phyloP scores from a whole-genome alignment of 2,329 filamentous ascomycete species.

The Colletotrichum somersetense region DNA sequence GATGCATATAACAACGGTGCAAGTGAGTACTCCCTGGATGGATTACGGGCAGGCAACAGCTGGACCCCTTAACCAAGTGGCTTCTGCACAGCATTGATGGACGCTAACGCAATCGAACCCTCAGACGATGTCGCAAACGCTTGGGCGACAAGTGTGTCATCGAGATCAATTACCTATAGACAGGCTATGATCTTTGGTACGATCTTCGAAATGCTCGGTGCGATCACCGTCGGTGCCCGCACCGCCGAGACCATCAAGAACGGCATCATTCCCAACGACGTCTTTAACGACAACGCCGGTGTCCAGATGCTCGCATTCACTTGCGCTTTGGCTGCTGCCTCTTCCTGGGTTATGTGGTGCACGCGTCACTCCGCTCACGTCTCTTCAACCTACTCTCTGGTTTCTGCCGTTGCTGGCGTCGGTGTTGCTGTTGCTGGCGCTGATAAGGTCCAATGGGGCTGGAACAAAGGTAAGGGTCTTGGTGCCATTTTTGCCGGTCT shows the following conservation, averaged over 20 bases:
- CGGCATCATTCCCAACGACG: slow-evolving; percentile 73
- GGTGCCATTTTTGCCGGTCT: slow-evolving; percentile 80
- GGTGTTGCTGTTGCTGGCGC: slow-evolving; percentile 76
- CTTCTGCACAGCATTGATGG: not conserved
- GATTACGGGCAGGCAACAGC: not conserved
- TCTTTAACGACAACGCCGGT: slow-evolving; percentile 71
- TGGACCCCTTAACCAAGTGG: not conserved
- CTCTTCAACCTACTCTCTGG: slow-evolving; percentile 78
- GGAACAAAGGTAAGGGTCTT: slow-evolving; percentile 76
- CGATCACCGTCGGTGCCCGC: slow-evolving; percentile 75
- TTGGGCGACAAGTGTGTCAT: slow-evolving; percentile 85
- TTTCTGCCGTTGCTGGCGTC: slow-evolving; percentile 77
- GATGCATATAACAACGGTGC: slow-evolving; percentile 85
- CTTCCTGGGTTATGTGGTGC: slow-evolving; percentile 85
- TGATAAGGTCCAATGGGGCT: slow-evolving; percentile 74
- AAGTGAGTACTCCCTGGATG: slow-evolving; percentile 64
- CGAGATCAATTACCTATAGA: slow-evolving; percentile 78
- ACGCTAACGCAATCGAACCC: slow-evolving; percentile 24
- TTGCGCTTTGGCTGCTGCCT: slow-evolving; percentile 73
- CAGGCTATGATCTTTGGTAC: slow-evolving; percentile 76
- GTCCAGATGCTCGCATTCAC: slow-evolving; percentile 78
- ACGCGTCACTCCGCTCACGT: slow-evolving; percentile 80
- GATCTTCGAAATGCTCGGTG: slow-evolving; percentile 77
- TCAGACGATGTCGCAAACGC: slow-evolving; percentile 86
- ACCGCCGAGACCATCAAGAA: slow-evolving; percentile 86